Evolutionary conservation across 768 basidiomycete genomes (phyloP).

Genomic region (Terana coerulea): DNA sequence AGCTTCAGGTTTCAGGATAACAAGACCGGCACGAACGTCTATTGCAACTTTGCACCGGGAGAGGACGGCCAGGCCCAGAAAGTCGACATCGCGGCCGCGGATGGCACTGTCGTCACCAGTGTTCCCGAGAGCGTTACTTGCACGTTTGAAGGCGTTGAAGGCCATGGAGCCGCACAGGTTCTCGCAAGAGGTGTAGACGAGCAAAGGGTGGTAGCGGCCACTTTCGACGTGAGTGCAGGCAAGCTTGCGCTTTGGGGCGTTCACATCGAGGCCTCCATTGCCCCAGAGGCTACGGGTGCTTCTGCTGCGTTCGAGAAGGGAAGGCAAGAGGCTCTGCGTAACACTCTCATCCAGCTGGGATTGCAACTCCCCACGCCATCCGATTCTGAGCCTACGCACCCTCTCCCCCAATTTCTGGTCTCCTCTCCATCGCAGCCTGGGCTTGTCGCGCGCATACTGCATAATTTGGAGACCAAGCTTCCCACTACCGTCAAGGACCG

Average conservation of each 20-base stretch:
- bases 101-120: not conserved
- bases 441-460: constrained; percentile 37
- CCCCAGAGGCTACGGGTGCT: constrained; percentile 32
- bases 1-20: constrained; percentile 12
- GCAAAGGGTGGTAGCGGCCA: constrained; percentile 31
- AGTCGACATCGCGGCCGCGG: not conserved
- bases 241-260: constrained; percentile 53
- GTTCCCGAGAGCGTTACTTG: constrained; percentile 28
- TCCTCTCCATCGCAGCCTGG: constrained; percentile 29
- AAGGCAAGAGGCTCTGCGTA: constrained; percentile 24
- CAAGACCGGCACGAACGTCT: constrained; percentile 9
- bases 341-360: constrained; percentile 33
- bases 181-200: constrained; percentile 35
- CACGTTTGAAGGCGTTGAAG: constrained; percentile 32
- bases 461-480: constrained; percentile 29
- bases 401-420: constrained; percentile 28
- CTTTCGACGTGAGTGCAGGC: constrained; percentile 30
- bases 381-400: constrained; percentile 16
- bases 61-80: constrained; percentile 3
- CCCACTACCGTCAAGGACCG: constrained; percentile 49
- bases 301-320: constrained; percentile 17
- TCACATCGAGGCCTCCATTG: constrained; percentile 54
- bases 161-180: constrained; percentile 21
- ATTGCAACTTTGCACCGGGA: constrained; percentile 6
- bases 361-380: constrained; percentile 36